Evolutionary conservation across 2,329 filamentous ascomycete species (phyloP), one percentile per base, ranked within the genome.

Genomic region (Exophiala sideris): DNA sequence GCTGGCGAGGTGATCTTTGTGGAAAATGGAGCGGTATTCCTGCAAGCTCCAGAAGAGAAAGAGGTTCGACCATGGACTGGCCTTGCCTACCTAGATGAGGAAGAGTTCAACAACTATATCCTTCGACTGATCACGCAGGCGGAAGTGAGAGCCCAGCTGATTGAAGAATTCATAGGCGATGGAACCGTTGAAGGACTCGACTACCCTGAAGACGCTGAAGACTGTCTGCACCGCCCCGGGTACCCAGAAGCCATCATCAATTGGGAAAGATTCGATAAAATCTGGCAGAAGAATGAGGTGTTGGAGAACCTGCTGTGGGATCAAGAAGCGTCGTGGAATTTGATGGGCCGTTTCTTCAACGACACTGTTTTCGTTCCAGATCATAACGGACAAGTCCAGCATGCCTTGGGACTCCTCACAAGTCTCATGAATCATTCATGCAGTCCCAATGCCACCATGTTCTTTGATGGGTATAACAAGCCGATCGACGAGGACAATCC

Each of bases 381-480:
- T 10, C 12, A 44, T 11, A 12, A 32, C 12, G 14, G 20, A 12
- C 36, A n/a, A 24, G 10, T 10, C 9, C 12, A 11, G 21, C 39
- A 12, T n/a, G 48, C 18, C n/a, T 44, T 51, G 18, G 48, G 53
- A 12, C 5, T 45, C 4, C 29, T 52, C n/a, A 52, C 38, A n/a
- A 48, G 53, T 38, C 24, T 47, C 18, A 29, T 48, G 12, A 56
- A 56, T n/a, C 53, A 56, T 36, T 38, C 53, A 4, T 56, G 53
- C 33, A 35, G 34, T 12, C 53, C 53, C 3, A 56, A 56, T n/a
- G 48, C 53, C 2, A 8, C 20, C 24, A 12, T 50, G 11, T 12
- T 18, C 9, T 14, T 21, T 6, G n/a, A 14, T 16, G 35, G 24
- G 24, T 29, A 36, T 14, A 35, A 21, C 10, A 8, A 41, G 32